Conservation (phyloP, 176 grass and related monocot species). For the Phyllostachys edulis region DNA sequence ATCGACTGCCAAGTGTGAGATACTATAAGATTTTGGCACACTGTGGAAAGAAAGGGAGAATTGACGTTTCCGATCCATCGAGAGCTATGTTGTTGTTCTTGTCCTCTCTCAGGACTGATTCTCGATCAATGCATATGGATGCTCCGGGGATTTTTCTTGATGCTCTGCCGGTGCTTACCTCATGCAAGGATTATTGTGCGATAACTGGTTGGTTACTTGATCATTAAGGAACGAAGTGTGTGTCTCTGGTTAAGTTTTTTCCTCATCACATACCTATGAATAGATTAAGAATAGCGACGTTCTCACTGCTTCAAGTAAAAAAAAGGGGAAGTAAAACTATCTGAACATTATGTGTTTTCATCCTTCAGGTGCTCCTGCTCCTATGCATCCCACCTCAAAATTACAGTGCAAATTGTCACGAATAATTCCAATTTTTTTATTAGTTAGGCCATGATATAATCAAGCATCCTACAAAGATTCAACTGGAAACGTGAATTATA, state of each 20-base stretch:
- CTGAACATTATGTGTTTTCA: not conserved
- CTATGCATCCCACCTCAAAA: too few species aligned
- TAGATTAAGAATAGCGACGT: not conserved
- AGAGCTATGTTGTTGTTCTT: not conserved
- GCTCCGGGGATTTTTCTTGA: not conserved
- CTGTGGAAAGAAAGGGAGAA: not conserved
- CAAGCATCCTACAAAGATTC: too few species aligned
- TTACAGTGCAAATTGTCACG: too few species aligned
- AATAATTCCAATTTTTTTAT: too few species aligned
- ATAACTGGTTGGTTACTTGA: not conserved
- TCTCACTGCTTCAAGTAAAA: constrained; percentile 1
- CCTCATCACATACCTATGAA: not conserved
- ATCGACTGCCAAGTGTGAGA: not conserved
- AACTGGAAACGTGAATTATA: too few species aligned
- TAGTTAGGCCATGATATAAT: too few species aligned
- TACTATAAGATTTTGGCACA: not conserved
- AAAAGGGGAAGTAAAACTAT: not conserved
- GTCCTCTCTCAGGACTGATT: constrained; percentile 28
- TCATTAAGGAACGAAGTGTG: not conserved
- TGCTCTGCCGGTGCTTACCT: not conserved
- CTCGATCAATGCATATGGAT: not conserved
- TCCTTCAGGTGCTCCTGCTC: too few species aligned
- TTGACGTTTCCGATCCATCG: not conserved
- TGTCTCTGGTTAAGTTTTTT: not conserved
- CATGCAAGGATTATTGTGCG: not conserved